These are phyloP conservation scores for Backusella macrospora DNA, from an alignment of 192 early-diverging fungal genomes.

Conservation along the genomic window DNA sequence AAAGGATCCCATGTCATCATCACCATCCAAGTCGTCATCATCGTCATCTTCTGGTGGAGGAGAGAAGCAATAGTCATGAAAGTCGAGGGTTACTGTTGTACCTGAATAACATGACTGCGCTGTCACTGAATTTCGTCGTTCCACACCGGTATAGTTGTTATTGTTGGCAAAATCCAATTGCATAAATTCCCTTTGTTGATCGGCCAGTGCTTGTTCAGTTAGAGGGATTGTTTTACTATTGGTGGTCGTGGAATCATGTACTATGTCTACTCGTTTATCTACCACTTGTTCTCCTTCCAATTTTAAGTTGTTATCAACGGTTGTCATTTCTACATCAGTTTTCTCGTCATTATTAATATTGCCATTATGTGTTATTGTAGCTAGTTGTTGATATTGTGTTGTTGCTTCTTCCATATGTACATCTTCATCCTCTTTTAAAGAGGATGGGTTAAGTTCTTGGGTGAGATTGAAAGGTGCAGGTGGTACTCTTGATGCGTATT, in stretches of 20 bases:
- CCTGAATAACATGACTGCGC: constrained; percentile 22
- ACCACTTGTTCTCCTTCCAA: neutral
- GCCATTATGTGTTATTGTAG: neutral
- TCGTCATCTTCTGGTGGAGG: constrained; percentile 29
- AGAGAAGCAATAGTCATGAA: constrained; percentile 35
- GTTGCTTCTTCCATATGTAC: neutral
- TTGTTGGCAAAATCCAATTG: neutral
- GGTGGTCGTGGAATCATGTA: too few species aligned
- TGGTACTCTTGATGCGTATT: constrained; percentile 23
- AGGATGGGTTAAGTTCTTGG: too few species aligned
- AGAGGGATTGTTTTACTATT: neutral
- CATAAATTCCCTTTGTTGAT: constrained; percentile 8
- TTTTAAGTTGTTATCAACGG: neutral
- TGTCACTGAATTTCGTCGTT: neutral
- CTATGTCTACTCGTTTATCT: too few species aligned
- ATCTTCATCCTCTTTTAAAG: neutral
- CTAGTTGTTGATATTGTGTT: neutral
- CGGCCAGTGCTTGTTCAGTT: neutral
- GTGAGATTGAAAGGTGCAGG: constrained; percentile 1
- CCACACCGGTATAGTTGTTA: neutral
- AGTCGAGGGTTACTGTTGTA: constrained; percentile 25
- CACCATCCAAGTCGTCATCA: neutral
- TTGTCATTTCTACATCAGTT: too few species aligned
- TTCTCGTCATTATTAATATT: too few species aligned
- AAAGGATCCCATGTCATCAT: constrained; percentile 9